Conservation (phyloP, 1,139 yeast genomes). For the Taphrina pruni region DNA sequence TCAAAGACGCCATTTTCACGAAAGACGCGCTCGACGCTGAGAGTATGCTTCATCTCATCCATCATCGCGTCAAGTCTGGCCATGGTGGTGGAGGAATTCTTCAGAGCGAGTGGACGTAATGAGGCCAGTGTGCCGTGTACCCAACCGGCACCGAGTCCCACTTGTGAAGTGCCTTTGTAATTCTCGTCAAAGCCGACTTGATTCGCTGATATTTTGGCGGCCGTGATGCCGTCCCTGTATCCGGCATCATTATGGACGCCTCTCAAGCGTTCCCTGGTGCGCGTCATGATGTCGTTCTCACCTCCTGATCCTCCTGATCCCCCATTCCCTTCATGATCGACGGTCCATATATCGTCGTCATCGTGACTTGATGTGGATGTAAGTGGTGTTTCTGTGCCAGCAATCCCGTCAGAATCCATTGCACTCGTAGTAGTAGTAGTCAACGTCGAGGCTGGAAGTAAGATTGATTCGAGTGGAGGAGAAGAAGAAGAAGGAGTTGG, state of each 20-base stretch:
- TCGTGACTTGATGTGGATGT: constrained; percentile 13
- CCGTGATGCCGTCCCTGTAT: constrained; percentile 34
- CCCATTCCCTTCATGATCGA: neutral
- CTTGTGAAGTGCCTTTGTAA: neutral
- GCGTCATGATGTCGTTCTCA: neutral
- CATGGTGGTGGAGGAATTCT: neutral
- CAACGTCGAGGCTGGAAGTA: neutral
- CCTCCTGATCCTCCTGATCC: too few relatives aligned
- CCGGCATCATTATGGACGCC: constrained; percentile 25
- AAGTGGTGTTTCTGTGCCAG: constrained; percentile 8
- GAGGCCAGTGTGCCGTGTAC: constrained; percentile 9
- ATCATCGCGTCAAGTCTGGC: neutral
- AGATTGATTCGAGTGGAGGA: neutral
- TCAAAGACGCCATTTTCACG: constrained; percentile 5
- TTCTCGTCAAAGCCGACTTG: constrained; percentile 39
- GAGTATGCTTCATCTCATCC: neutral
- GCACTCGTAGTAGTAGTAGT: neutral
- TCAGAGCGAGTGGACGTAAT: neutral
- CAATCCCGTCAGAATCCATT: neutral
- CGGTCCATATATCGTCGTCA: constrained; percentile 1
- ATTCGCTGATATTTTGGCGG: constrained; percentile 19
- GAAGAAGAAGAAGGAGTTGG: neutral
- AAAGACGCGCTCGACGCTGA: constrained; percentile 22
- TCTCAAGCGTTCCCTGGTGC: constrained; percentile 2
- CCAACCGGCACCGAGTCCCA: constrained; percentile 32